phyloP scores from a whole-genome alignment of 2,329 filamentous ascomycete species.

The Lasiodiplodia theobromae region DNA sequence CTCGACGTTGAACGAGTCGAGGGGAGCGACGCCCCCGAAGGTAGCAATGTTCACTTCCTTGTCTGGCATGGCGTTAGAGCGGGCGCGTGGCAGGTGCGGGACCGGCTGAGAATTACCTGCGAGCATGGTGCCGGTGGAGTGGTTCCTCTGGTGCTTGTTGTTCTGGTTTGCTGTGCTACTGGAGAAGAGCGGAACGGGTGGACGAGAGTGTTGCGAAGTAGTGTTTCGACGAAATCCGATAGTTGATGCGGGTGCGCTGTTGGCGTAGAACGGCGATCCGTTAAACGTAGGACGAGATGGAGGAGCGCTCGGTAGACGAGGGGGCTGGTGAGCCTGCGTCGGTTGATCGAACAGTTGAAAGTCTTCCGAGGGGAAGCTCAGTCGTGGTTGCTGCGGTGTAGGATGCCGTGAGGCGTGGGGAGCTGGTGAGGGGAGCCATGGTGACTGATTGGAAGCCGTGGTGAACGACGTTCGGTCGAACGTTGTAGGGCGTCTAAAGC shows the following conservation, averaged over 20 bases:
- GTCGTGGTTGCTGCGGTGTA: constrained; percentile 50
- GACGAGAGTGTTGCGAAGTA: constrained; percentile 61
- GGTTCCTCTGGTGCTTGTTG: constrained; percentile 38
- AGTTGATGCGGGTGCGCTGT: constrained; percentile 68
- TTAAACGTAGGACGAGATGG: constrained; percentile 66
- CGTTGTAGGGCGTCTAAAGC: constrained; percentile 61
- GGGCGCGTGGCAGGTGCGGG: background rate
- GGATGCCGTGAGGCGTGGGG: constrained; percentile 59
- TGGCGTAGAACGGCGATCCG: constrained; percentile 70
- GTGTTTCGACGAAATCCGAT: constrained; percentile 63
- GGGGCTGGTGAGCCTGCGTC: constrained; percentile 50
- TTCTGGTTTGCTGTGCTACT: constrained; percentile 61
- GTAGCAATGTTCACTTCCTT: constrained; percentile 26
- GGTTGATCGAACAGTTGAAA: constrained; percentile 76
- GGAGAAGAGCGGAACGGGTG: constrained; percentile 75
- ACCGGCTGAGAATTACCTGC: constrained; percentile 38
- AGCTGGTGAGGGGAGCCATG: constrained; percentile 78
- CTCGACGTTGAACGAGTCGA: constrained; percentile 30
- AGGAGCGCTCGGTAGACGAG: constrained; percentile 61
- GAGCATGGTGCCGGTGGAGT: constrained; percentile 43
- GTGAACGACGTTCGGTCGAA: constrained; percentile 78
- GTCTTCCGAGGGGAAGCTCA: constrained; percentile 66
- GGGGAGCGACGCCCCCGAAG: constrained; percentile 20
- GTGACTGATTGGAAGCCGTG: constrained; percentile 76
- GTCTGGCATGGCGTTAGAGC: constrained; percentile 17